Evolutionary conservation across 805 yeast genomes (phyloP).

Genomic region (Lipomyces spencermartinsiae): DNA sequence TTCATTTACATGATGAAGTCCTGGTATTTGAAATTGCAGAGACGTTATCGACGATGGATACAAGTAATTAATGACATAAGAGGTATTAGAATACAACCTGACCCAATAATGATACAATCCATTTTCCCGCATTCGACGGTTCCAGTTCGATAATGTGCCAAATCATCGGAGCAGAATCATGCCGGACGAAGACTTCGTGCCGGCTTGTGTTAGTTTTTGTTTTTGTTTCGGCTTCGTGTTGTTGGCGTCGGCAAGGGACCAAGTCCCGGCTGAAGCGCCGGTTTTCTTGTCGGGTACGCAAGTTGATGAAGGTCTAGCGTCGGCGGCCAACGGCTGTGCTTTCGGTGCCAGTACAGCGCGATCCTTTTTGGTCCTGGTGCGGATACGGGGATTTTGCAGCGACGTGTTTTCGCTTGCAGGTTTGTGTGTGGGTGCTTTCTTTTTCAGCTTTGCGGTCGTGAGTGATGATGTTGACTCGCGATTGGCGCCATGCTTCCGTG

Average conservation of each 20-base stretch:
- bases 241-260: background rate
- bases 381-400: background rate
- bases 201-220: background rate
- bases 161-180: background rate
- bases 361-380: background rate
- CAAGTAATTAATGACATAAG: background rate
- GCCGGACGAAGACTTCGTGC: background rate
- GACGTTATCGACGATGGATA: background rate
- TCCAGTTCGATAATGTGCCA: background rate
- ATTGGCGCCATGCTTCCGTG: background rate
- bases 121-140: background rate
- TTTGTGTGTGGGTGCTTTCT: background rate
- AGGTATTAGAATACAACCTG: constrained; percentile 3
- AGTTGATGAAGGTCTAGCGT: background rate
- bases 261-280: background rate
- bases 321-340: background rate
- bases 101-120: background rate
- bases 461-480: background rate
- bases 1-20: background rate
- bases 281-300: background rate
- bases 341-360: background rate
- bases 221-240: background rate
- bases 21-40: background rate
- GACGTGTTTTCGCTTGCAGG: background rate
- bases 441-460: background rate